Base-by-base conservation (phyloP, 306 rosid species). In the Sicyos edulis region DNA sequence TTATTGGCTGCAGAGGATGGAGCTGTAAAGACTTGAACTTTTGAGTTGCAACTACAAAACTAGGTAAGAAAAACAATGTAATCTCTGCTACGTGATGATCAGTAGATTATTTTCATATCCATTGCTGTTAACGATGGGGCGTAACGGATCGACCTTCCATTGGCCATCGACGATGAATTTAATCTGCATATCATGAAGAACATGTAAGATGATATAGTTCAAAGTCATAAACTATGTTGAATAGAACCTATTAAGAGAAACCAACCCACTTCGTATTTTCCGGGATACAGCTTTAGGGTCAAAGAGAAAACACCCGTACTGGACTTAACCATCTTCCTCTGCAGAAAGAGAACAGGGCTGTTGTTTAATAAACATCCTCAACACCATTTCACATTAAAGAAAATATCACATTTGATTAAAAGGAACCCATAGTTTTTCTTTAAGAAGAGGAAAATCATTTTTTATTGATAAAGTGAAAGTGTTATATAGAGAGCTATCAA, bases 91-190 rank as follows among this genome's bases (percentile, higher is more conserved):
- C 14, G 82, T 77, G 75, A 95, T 16, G 3, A 85, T 58, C 20
- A 95, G 88, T 32, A 89, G 71, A 78, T 95, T 95, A 65, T 95
- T 95, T 78, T 86, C 78, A 19, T 76, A 54, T 32, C 97, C 96
- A 15, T 68, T 79, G 80, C 67, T 79, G 37, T 17, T 45, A 66
- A 91, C 91, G 50, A 84, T 57, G 3, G 96, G 91, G 70, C 96
- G 95, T 20, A 91, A 76, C 0, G 92, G 99, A 80, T 91, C 96
- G 52, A 86, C 40, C 85, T 78, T 85, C 99, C 99, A 95, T 78
- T 87, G 81, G 14, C 97, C 97, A 56, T 95, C 99, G 66, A 91
- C 99, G 49, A 95, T 82, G 88, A 95, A 95, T 73, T 95, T 95
- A 52, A 91, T 89, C 97, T 95, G 91, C 71, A 66, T 50, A 16